These are phyloP conservation scores for Pythium sp. DNA, from an alignment of 352 stramenopile species.

Conservation along the genomic window DNA sequence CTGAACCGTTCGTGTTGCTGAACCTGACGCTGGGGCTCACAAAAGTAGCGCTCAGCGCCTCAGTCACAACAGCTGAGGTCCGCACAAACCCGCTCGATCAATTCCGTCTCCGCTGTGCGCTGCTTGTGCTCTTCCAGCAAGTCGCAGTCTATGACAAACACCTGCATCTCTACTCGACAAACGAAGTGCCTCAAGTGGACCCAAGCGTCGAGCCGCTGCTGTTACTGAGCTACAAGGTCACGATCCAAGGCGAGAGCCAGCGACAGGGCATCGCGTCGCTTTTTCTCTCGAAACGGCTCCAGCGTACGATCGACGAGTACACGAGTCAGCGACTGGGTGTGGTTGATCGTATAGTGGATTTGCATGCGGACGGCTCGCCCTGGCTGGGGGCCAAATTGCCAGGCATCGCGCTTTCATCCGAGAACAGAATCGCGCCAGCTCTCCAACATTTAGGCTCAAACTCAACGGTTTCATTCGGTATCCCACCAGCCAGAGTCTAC, in stretches of 20 bases:
- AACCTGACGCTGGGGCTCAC: conserved; percentile 13
- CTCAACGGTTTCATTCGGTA: neutral
- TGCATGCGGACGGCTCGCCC: conserved; percentile 15
- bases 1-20: conserved; percentile 16
- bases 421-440: neutral
- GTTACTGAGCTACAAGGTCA: conserved; percentile 14
- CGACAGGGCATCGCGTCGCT: conserved; percentile 14
- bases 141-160: conserved; percentile 13
- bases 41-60: neutral
- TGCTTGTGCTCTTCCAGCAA: conserved; percentile 23
- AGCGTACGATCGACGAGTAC: conserved; percentile 4
- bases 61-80: neutral
- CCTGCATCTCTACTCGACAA: neutral
- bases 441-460: neutral
- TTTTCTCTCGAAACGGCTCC: conserved; percentile 14
- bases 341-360: neutral
- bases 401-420: conserved; percentile 2
- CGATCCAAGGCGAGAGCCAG: conserved; percentile 21
- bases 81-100: conserved; percentile 13
- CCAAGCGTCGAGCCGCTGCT: neutral
- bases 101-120: conserved; percentile 19
- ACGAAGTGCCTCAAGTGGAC: neutral
- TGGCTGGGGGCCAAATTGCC: conserved; percentile 3
- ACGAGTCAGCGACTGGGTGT: neutral
- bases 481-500: neutral